Evolutionary conservation across 768 basidiomycete species (phyloP).

Genomic region (Trametes maxima): DNA sequence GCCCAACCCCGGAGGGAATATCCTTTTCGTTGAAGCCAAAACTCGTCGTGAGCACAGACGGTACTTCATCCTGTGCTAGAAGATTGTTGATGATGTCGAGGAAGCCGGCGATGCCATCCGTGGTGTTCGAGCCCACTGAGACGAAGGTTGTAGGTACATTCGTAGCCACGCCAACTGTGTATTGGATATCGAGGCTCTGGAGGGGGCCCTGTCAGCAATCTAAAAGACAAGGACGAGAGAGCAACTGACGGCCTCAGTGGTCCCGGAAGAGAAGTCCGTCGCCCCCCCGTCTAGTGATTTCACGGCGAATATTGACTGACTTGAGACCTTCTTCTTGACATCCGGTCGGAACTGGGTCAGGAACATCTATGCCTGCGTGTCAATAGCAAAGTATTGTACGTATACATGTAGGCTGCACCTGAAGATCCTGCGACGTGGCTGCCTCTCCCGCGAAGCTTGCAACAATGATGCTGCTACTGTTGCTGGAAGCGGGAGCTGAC

Average conservation of each 20-base stretch:
- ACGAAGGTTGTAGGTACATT: slow-evolving; percentile 35
- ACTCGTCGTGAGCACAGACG: slow-evolving; percentile 66
- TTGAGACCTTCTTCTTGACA: slow-evolving; percentile 13
- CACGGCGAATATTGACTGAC: slow-evolving; percentile 18
- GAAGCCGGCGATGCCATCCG: slow-evolving; percentile 33
- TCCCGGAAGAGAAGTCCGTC: slow-evolving; percentile 36
- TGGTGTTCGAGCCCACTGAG: slow-evolving; percentile 30
- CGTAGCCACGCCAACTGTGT: slow-evolving; percentile 35
- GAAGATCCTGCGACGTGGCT: slow-evolving; percentile 33
- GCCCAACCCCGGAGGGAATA: slow-evolving; percentile 8
- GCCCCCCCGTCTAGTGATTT: slow-evolving; percentile 34
- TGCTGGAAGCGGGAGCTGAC: slow-evolving; percentile 19
- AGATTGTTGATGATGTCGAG: slow-evolving; percentile 58
- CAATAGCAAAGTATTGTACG: no score
- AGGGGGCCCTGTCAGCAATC: slow-evolving; percentile 1
- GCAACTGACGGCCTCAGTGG: slow-evolving; percentile 30
- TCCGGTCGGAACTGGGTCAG: slow-evolving; percentile 27
- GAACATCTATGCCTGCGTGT: slow-evolving; percentile 32
- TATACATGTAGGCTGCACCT: background rate
- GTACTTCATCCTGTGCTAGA: slow-evolving; percentile 43
- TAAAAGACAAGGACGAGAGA: background rate
- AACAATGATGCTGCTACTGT: slow-evolving; percentile 32
- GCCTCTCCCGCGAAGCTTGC: slow-evolving; percentile 35
- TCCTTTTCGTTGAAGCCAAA: slow-evolving; percentile 46
- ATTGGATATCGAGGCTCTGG: slow-evolving; percentile 34